Conservation (phyloP, 2,329 filamentous ascomycete species). For the Blastomyces parvus region DNA sequence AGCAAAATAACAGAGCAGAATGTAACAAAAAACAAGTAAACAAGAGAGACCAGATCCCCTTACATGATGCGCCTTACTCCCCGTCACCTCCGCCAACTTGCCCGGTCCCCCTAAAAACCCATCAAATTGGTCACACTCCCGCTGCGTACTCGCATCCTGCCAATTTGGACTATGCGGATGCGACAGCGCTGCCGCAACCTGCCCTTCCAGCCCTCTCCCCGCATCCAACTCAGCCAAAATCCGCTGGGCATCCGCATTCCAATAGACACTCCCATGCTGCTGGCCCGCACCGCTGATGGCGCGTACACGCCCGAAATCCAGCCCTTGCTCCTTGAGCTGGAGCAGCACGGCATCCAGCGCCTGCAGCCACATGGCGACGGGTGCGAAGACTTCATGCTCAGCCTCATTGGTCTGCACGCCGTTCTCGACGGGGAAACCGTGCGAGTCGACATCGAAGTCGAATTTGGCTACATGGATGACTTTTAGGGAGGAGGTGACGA, state of each 20-base stretch:
- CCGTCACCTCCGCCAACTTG: slow-evolving; percentile 67
- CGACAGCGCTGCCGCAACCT: slow-evolving; percentile 64
- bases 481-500: slow-evolving; percentile 72
- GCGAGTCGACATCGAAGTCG: slow-evolving; percentile 82
- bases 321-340: slow-evolving; percentile 58
- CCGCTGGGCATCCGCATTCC: slow-evolving; percentile 60
- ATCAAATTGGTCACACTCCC: slow-evolving; percentile 85
- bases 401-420: slow-evolving; percentile 74
- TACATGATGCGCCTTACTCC: slow-evolving; percentile 91
- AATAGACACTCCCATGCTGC: slow-evolving; percentile 97
- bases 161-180: slow-evolving; percentile 89
- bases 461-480: slow-evolving; percentile 79
- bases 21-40: neutral
- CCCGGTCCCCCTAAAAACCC: slow-evolving; percentile 55
- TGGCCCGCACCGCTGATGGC: slow-evolving; percentile 88
- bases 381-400: slow-evolving; percentile 84
- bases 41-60: slow-evolving; percentile 25
- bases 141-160: slow-evolving; percentile 94
- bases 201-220: slow-evolving; percentile 56
- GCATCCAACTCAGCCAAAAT: slow-evolving; percentile 54
- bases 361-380: slow-evolving; percentile 90
- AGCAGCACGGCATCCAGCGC: slow-evolving; percentile 76
- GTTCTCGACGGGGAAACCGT: slow-evolving; percentile 70
- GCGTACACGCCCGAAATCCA: slow-evolving; percentile 64
- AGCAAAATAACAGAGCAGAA: neutral